Evolutionary conservation across 1,284 basidiomycete species (phyloP).

Genomic region (Apiotrichum mycotoxinovorans): DNA sequence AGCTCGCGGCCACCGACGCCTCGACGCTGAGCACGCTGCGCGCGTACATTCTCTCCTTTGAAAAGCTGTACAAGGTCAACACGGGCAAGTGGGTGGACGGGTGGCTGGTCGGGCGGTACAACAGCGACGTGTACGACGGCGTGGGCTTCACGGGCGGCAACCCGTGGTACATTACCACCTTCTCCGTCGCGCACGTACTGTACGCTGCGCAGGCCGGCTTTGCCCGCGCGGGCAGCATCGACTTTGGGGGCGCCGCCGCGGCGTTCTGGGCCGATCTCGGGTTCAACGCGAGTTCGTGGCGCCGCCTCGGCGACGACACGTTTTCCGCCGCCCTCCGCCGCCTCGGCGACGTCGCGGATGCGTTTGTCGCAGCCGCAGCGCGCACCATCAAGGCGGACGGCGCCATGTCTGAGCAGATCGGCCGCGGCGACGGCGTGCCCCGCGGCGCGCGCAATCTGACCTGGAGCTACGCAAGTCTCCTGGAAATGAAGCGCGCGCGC

Average conservation of each 20-base stretch:
- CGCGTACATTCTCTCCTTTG: conserved; percentile 42
- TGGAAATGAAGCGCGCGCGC: conserved; percentile 32
- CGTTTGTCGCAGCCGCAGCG: conserved; percentile 28
- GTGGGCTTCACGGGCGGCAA: conserved; percentile 44
- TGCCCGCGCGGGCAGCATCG: conserved; percentile 2
- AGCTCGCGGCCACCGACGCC: conserved; percentile 23
- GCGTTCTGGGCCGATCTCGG: conserved; percentile 45
- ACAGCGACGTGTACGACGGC: conserved; percentile 53
- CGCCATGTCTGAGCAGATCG: conserved; percentile 51
- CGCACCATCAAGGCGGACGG: conserved; percentile 20
- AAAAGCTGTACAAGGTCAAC: conserved; percentile 50
- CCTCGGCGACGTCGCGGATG: conserved; percentile 40
- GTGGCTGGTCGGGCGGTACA: conserved; percentile 51
- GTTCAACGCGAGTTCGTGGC: neutral
- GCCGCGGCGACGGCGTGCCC: conserved; percentile 7
- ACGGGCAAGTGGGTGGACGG: conserved; percentile 37
- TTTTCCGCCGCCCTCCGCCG: conserved; percentile 26
- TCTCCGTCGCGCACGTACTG: conserved; percentile 49
- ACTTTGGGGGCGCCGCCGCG: conserved; percentile 21
- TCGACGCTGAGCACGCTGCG: conserved; percentile 44
- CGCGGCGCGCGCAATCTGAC: conserved; percentile 49
- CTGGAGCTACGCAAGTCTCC: conserved; percentile 49
- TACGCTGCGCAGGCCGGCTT: conserved; percentile 35
- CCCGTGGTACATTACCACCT: conserved; percentile 52
- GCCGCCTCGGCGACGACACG: conserved; percentile 3